Evolutionary conservation across 1,284 basidiomycete genomes (phyloP).

Genomic region (Cryptococcus sp.): DNA sequence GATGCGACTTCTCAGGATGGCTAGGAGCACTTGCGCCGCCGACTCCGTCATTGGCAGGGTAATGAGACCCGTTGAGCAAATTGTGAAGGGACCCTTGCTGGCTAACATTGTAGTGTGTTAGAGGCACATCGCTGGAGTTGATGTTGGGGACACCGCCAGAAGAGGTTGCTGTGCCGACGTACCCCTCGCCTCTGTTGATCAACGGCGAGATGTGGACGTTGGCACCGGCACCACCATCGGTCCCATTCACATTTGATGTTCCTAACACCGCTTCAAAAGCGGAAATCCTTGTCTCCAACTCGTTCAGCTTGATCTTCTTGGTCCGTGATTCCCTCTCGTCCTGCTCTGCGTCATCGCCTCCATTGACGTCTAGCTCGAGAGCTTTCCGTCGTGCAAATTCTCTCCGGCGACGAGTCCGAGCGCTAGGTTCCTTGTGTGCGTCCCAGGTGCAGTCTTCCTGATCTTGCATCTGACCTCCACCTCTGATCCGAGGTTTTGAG

Average conservation of each 20-base stretch:
- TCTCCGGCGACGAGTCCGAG: conserved; percentile 32
- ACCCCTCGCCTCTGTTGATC: too few relatives aligned
- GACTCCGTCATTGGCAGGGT: too few relatives aligned
- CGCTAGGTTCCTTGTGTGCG: conserved; percentile 34
- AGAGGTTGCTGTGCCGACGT: too few relatives aligned
- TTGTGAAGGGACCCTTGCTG: too few relatives aligned
- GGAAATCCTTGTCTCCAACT: conserved; percentile 8
- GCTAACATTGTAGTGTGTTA: too few relatives aligned
- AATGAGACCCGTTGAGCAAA: too few relatives aligned
- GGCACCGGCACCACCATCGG: too few relatives aligned
- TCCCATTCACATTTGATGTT: not conserved
- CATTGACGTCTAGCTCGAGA: not conserved
- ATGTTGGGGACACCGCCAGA: too few relatives aligned
- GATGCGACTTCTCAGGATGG: not conserved
- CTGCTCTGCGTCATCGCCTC: conserved; percentile 9
- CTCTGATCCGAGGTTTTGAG: conserved; percentile 35
- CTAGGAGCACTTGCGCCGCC: too few relatives aligned
- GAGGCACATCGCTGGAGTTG: too few relatives aligned
- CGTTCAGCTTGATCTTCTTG: conserved; percentile 22
- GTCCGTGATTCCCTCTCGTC: conserved; percentile 8
- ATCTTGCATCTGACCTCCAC: conserved; percentile 1
- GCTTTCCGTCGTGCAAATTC: conserved; percentile 20
- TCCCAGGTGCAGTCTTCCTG: conserved; percentile 44
- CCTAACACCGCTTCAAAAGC: conserved; percentile 11
- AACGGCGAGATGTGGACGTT: too few relatives aligned